Evolutionary conservation across 1,284 basidiomycete genomes (phyloP).

Genomic region (Erythrobasidium hasegawianum): DNA sequence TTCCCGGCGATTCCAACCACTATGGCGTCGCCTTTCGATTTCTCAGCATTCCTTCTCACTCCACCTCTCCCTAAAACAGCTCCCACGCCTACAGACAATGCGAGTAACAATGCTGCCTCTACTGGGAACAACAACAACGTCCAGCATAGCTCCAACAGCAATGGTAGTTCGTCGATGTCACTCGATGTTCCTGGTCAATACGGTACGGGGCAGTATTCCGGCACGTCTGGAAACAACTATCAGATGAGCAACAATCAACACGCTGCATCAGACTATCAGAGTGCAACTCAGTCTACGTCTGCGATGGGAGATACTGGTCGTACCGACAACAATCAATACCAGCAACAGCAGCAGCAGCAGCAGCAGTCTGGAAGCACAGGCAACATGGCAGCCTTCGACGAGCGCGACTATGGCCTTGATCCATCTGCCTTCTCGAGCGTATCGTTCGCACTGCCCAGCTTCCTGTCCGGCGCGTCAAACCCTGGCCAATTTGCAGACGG

Average conservation of each 20-base stretch:
- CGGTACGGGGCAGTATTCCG: not conserved
- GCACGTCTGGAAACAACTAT: not conserved
- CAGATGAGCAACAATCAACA: conserved; percentile 1
- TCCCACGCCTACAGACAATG: not conserved
- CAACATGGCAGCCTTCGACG: conserved; percentile 9
- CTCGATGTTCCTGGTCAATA: not conserved
- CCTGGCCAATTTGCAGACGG: conserved; percentile 27
- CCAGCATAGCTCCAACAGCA: not conserved
- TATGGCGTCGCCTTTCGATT: conserved; percentile 35
- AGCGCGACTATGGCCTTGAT: conserved; percentile 29
- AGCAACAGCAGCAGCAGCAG: conserved; percentile 9
- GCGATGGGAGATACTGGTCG: not conserved
- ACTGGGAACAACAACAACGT: not conserved
- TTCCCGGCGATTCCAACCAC: not conserved
- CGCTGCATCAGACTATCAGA: not conserved
- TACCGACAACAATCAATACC: conserved; percentile 9
- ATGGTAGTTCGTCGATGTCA: not conserved
- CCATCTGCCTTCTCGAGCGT: conserved; percentile 27
- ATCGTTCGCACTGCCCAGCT: conserved; percentile 33
- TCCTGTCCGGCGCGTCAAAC: conserved; percentile 23
- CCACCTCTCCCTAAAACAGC: conserved; percentile 22
- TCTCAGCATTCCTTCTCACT: conserved; percentile 32
- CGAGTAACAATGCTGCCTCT: not conserved
- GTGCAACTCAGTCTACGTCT: no score
- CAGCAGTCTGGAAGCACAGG: conserved; percentile 4